Evolutionary conservation across 2,329 filamentous ascomycete genomes (phyloP).

Genomic region (Fusarium euwallaceae): DNA sequence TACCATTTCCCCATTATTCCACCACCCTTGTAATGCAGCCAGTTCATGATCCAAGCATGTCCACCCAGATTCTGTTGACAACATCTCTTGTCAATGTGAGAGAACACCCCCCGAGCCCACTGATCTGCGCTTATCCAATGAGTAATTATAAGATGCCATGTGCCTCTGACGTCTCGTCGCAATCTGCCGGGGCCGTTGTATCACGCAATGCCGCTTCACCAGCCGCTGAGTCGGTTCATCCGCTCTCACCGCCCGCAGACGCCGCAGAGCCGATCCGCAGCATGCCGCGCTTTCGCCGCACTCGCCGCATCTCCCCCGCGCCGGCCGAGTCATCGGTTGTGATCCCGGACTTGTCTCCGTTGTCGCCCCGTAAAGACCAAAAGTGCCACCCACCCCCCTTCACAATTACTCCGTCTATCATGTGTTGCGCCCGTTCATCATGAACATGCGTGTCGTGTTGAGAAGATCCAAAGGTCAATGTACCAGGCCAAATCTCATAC

Average conservation of each 20-base stretch:
- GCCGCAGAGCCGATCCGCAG: slow-evolving; percentile 21
- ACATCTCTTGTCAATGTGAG: slow-evolving; percentile 15
- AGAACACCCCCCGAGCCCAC: slow-evolving; percentile 9
- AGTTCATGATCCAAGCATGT: slow-evolving; percentile 20
- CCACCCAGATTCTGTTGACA: slow-evolving; percentile 1
- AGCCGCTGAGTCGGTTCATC: slow-evolving; percentile 33
- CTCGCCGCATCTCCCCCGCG: slow-evolving; percentile 40
- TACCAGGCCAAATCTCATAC: slow-evolving; percentile 14
- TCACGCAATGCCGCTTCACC: slow-evolving; percentile 44
- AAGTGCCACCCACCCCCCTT: slow-evolving; percentile 10
- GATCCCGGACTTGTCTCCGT: slow-evolving; percentile 32
- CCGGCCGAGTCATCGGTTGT: slow-evolving; percentile 35
- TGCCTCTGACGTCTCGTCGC: slow-evolving; percentile 28
- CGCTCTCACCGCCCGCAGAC: slow-evolving; percentile 30
- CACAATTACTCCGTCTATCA: slow-evolving; percentile 33
- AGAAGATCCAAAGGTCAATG: slow-evolving; percentile 6
- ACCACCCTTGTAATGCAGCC: slow-evolving; percentile 12
- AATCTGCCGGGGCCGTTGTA: slow-evolving; percentile 35
- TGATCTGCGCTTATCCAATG: slow-evolving; percentile 16
- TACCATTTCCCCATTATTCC: slow-evolving; percentile 34
- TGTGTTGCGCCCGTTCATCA: slow-evolving; percentile 18
- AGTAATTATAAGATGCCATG: slow-evolving; percentile 18
- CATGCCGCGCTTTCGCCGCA: slow-evolving; percentile 47
- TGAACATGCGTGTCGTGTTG: slow-evolving; percentile 26
- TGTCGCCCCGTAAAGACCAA: slow-evolving; percentile 16